phyloP scores from a whole-genome alignment of 1,284 basidiomycete genomes.

The Meripilus lineatus region DNA sequence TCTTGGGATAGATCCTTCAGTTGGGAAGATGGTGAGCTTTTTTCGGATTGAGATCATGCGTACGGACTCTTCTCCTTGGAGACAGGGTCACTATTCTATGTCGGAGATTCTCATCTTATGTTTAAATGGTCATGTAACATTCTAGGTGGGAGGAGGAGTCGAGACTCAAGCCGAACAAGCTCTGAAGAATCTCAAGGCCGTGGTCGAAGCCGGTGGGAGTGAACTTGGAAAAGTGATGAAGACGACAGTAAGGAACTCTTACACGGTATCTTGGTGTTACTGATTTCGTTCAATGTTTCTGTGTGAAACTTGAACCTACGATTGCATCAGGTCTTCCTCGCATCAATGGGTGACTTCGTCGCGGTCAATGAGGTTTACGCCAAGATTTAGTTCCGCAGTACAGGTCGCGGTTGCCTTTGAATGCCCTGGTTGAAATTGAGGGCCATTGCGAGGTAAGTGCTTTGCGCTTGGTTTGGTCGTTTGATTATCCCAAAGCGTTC shows the following conservation, averaged over 20 bases:
- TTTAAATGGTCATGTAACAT: not conserved
- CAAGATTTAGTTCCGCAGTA: slow-evolving; percentile 82
- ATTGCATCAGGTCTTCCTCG: slow-evolving; percentile 75
- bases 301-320: not conserved
- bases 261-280: slow-evolving; percentile 10
- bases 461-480: too few relatives aligned
- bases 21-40: slow-evolving; percentile 60
- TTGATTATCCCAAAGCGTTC: too few relatives aligned
- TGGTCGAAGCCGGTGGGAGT: slow-evolving; percentile 81
- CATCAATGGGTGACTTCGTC: slow-evolving; percentile 88
- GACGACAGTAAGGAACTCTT: slow-evolving; percentile 79
- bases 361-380: slow-evolving; percentile 79
- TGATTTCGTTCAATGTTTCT: slow-evolving; percentile 1
- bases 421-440: slow-evolving; percentile 90
- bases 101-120: not conserved
- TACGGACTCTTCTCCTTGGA: slow-evolving; percentile 71
- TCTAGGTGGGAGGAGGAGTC: slow-evolving; percentile 59
- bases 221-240: slow-evolving; percentile 78
- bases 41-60: not conserved
- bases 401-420: slow-evolving; percentile 76
- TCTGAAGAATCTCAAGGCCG: slow-evolving; percentile 80
- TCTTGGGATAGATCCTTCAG: slow-evolving; percentile 79
- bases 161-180: slow-evolving; percentile 84
- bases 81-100: slow-evolving; percentile 47
- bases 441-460: slow-evolving; percentile 61